Evolutionary conservation across 2,329 filamentous ascomycete species (phyloP), one percentile per base, ranked within the genome.

Genomic region (Pestalotiopsis sp.): DNA sequence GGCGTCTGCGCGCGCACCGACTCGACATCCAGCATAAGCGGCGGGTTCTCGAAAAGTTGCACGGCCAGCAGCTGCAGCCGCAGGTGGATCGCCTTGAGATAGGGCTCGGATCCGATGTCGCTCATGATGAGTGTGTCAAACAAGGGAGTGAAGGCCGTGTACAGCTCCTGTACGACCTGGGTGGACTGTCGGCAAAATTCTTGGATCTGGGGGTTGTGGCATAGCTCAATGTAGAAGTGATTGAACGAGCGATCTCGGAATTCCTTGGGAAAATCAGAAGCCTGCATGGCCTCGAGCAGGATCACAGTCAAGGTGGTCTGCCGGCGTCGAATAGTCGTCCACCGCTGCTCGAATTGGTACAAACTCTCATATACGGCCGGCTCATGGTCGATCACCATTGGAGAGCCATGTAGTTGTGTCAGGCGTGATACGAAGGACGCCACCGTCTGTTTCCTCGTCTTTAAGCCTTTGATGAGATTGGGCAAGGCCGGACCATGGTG

Each of bases 11-110:
- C 66, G 0, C 69, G 27, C 1, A 81, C 9, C 0, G 27, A 57
- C 1, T 73, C 71, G 5, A 72, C 38, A 3, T 77, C 61, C 9
- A 77, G 49, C 36, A 75, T 80, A 7, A 74, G 69, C 0, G 74
- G 69, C 0, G 76, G 70, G 56, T 80, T 71, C 1, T 74, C 75
- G 13, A 82, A 79, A 4, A 75, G 66, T 36, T 75, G 76, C 2
- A 71, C 69, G 1, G 71, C 73, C 0, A 81, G 38, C 14, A 71
- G 75, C 31, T 79, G 76, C 0, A 81, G 64, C 0, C 79, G 78
- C 4, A 81, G 71, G 36, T 80, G 75, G n/a, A 81, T 71, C 0
- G 79, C 79, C 41, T 73, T 72, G 0, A 78, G 67, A 52, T 80
- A 80, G 1, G 61, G 45, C 5, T 74, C 74, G 11, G 77, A 78